A percentile compares a stretch with the other conserved stretches of the same genome.
phyloP scores from a whole-genome alignment of 2,329 filamentous ascomycete species.

The Penicillium sp. region DNA sequence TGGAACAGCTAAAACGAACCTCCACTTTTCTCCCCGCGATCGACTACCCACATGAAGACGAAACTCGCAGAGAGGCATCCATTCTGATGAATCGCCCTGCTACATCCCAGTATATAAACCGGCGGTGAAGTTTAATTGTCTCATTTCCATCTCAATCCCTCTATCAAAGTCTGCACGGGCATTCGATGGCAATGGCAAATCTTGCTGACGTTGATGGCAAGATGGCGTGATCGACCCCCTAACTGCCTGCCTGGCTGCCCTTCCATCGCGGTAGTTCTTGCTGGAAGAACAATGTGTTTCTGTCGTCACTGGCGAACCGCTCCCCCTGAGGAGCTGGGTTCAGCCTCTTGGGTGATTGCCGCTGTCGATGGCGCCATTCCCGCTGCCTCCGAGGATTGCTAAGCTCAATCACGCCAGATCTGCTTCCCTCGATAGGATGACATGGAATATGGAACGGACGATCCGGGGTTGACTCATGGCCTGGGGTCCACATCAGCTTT shows the following conservation, averaged over 20 bases:
- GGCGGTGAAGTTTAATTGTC: slow-evolving; percentile 18
- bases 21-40: slow-evolving; percentile 17
- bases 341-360: slow-evolving; percentile 28
- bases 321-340: not conserved
- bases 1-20: slow-evolving; percentile 21
- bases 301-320: slow-evolving; percentile 13
- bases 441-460: slow-evolving; percentile 6
- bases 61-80: not conserved
- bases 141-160: not conserved
- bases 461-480: slow-evolving; percentile 23
- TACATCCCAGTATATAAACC: not conserved
- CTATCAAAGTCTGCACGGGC: not conserved
- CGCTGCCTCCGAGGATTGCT: slow-evolving; percentile 15
- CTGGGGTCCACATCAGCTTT: slow-evolving; percentile 9
- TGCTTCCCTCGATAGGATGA: slow-evolving; percentile 3
- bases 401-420: slow-evolving; percentile 19
- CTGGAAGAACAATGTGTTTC: slow-evolving; percentile 7
- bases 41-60: not conserved
- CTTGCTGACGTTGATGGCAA: slow-evolving; percentile 26
- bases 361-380: slow-evolving; percentile 35
- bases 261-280: not conserved
- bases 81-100: not conserved
- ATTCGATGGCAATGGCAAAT: slow-evolving; percentile 22
- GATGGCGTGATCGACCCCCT: slow-evolving; percentile 26
- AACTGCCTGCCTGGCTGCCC: not conserved